phyloP scores from a whole-genome alignment of 305 asterid genomes.

The Withania somnifera region DNA sequence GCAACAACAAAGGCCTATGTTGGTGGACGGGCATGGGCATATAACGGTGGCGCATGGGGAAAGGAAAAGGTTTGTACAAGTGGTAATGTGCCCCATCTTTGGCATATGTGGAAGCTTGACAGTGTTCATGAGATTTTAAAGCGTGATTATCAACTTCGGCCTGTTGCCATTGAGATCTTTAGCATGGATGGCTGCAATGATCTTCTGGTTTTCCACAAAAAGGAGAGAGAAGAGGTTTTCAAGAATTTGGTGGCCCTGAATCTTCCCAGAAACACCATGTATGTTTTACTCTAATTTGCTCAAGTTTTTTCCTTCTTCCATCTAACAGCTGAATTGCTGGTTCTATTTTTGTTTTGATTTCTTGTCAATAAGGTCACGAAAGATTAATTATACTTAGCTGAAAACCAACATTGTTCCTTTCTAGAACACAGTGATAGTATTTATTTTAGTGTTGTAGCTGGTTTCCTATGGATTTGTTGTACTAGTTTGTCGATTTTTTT shows the following conservation, averaged over 20 bases:
- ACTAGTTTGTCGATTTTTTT: background rate
- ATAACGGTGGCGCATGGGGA: slow-evolving; percentile 99
- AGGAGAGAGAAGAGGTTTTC: slow-evolving; percentile 95
- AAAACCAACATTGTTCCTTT: background rate
- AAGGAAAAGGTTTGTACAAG: slow-evolving; percentile 74
- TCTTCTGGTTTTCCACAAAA: slow-evolving; percentile 93
- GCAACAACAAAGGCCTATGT: slow-evolving; percentile 54
- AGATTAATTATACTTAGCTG: background rate
- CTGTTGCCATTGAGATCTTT: slow-evolving; percentile 95
- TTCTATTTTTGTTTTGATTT: background rate
- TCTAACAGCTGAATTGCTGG: background rate
- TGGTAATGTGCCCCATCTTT: slow-evolving; percentile 88
- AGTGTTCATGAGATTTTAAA: slow-evolving; percentile 95
- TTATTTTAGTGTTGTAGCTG: background rate
- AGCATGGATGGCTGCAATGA: slow-evolving; percentile 99
- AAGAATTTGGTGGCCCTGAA: slow-evolving; percentile 92
- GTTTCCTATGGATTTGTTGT: background rate
- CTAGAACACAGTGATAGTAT: background rate
- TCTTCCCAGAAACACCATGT: slow-evolving; percentile 99
- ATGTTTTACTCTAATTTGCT: slow-evolving; percentile 32
- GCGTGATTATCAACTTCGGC: slow-evolving; percentile 99
- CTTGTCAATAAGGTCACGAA: background rate
- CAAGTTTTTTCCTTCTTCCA: slow-evolving; percentile 1
- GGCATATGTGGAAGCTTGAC: slow-evolving; percentile 99
- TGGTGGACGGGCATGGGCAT: slow-evolving; percentile 99